Percentiles rank a stretch among this genome's conserved stretches.
These are phyloP conservation scores for Opeltia flavorubescens DNA, from an alignment of 495 filamentous ascomycete species.

Conservation along the genomic window DNA sequence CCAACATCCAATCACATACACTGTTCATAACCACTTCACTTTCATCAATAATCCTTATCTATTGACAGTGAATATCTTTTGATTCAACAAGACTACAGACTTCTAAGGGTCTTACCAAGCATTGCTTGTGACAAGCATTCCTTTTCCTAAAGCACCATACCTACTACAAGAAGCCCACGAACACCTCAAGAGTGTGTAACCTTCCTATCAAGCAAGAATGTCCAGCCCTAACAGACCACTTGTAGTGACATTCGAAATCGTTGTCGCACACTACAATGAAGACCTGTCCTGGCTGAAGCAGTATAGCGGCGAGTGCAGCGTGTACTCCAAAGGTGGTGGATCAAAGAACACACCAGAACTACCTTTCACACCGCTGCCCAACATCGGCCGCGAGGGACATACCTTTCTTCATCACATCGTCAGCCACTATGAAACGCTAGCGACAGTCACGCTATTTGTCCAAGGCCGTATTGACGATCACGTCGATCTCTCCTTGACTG, in stretches of 20 bases:
- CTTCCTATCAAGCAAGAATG: too few relatives aligned
- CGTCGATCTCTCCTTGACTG: constrained; percentile 20
- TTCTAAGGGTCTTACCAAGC: too few relatives aligned
- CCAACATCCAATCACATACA: too few relatives aligned
- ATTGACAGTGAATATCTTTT: too few relatives aligned
- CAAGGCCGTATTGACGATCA: constrained; percentile 45
- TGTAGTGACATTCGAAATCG: constrained; percentile 4
- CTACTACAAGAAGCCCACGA: not conserved
- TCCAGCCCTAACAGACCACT: not conserved
- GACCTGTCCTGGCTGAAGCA: constrained; percentile 8
- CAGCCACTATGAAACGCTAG: constrained; percentile 31
- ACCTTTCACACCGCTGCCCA: constrained; percentile 1
- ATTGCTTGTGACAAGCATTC: too few relatives aligned
- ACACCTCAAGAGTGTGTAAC: not conserved
- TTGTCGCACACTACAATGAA: constrained; percentile 10
- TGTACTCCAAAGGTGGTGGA: constrained; percentile 12
- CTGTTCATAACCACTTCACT: too few relatives aligned
- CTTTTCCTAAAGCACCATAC: too few relatives aligned
- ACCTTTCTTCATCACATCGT: constrained; percentile 25
- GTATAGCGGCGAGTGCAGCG: constrained; percentile 2
- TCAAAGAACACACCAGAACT: constrained; percentile 1
- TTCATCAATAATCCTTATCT: too few relatives aligned
- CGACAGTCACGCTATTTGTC: constrained; percentile 29
- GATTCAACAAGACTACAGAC: too few relatives aligned
- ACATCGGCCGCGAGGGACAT: constrained; percentile 12